Percentiles rank a stretch among this genome's conserved stretches.
These are phyloP conservation scores for Orychophragmus violaceus DNA, from an alignment of 345 rosid species.

Conservation along the genomic window DNA sequence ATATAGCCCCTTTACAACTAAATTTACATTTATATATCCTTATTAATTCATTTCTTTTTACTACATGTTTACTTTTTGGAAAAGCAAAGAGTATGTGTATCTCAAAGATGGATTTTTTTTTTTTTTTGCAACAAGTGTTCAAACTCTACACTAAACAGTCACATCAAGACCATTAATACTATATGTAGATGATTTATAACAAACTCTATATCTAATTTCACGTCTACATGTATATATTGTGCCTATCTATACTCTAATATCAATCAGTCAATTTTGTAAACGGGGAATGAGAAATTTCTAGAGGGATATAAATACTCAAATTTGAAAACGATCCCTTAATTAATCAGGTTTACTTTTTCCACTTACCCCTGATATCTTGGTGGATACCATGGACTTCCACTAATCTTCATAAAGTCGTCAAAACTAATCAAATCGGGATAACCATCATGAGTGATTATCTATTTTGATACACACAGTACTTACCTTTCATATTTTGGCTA, in stretches of 20 bases:
- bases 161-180: not conserved
- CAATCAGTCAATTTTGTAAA: not conserved
- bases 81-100: not conserved
- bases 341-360: not conserved
- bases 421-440: not conserved
- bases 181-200: not conserved
- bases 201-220: not conserved
- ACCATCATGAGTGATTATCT: not conserved
- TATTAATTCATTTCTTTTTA: not conserved
- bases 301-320: not conserved
- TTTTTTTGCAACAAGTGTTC: too few relatives aligned
- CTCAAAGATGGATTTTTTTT: not conserved
- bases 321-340: not conserved
- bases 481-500: not conserved
- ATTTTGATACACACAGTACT: not conserved
- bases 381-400: constrained; percentile 25
- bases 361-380: not conserved
- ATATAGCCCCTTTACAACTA: not conserved
- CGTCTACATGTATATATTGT: not conserved
- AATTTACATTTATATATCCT: not conserved
- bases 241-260: not conserved
- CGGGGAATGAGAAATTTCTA: not conserved
- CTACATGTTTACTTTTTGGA: not conserved
- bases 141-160: too few relatives aligned
- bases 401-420: constrained; percentile 6